These are phyloP conservation scores for Saitozyma podzolica DNA, from an alignment of 768 basidiomycete species.

Conservation along the genomic window DNA sequence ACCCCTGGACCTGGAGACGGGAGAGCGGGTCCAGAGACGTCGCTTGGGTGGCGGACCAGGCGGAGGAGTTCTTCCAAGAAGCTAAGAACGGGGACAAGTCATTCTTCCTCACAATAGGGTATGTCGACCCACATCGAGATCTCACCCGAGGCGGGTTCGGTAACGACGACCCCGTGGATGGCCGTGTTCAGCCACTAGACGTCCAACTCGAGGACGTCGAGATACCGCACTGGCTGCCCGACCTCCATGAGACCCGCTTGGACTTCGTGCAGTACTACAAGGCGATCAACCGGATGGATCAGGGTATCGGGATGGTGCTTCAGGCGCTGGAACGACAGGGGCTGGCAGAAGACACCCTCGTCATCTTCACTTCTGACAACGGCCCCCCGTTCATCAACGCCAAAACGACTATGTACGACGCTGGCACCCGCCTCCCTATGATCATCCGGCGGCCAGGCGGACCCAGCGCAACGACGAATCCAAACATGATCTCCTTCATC, in stretches of 20 bases:
- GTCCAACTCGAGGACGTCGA: constrained; percentile 8
- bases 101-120: constrained; percentile 25
- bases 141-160: constrained; percentile 22
- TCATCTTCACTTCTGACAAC: constrained; percentile 27
- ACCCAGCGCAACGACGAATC: constrained; percentile 8
- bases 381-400: constrained; percentile 34
- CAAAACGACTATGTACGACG: constrained; percentile 33
- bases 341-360: constrained; percentile 18
- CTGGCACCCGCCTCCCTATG: constrained; percentile 28
- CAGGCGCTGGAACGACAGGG: constrained; percentile 11
- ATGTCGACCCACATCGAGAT: constrained; percentile 27
- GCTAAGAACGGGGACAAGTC: constrained; percentile 19
- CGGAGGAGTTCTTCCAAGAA: constrained; percentile 16
- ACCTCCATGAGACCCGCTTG: constrained; percentile 14
- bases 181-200: no score
- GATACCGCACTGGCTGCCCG: constrained; percentile 19
- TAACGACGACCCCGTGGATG: constrained; percentile 5
- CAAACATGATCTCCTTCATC: constrained; percentile 28
- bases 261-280: constrained; percentile 25
- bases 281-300: constrained; percentile 25
- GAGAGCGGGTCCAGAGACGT: constrained; percentile 21
- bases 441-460: constrained; percentile 20
- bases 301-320: constrained; percentile 26
- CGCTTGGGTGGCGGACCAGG: constrained; percentile 19
- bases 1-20: constrained; percentile 19